Evolutionary conservation across 2,329 filamentous ascomycete species (phyloP), one percentile per base, ranked within the genome.

Genomic region (Aspergillus sojae): DNA sequence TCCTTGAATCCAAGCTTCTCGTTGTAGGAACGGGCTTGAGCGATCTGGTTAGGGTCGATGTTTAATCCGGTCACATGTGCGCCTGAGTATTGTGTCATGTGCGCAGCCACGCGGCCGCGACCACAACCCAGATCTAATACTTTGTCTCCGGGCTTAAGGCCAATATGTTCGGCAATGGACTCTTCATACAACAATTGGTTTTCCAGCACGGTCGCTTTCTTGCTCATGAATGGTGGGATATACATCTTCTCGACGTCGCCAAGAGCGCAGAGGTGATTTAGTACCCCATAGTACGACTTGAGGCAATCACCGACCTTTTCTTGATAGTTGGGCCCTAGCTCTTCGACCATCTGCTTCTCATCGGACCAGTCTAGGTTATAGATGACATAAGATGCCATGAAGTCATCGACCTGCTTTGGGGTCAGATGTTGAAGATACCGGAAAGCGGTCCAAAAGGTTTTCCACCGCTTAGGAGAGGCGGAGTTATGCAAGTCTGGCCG

Each of bases 231-330:
- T 2, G 84, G 83, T 14, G 84, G 84, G 60, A 85, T 85, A 71
- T 85, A 86, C 84, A 86, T 86, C 74, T 85, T 85, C 70, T 85
- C 84, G n/a, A 85, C 83, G 50, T 84, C 82, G 39, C 84, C 83
- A 12, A 85, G 78, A 30, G 83, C 83, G 70, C 84, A 86, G 12
- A 86, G 79, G 62, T 85, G 83, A 69, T 86, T 85, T 36, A 85
- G 74, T 16, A 85, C 82, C 34, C 83, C 83, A 64, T 86, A 86
- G 70, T 86, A 86, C 12, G 83, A 72, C 57, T 79, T 78, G 58
- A 86, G 78, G 62, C 83, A 84, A 64, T 83, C 82, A 61, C 83
- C 83, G 16, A 85, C 82, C 46, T 80, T 82, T 46, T 81, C 70
- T 68, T 82, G 81, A 70, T 85, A 86, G 64, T 83, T 73, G 3